A percentile compares a stretch with the other conserved stretches of the same genome.
Evolutionary conservation across 192 early-diverging fungal species (phyloP).

Genomic region (Chytriomyces sp.): DNA sequence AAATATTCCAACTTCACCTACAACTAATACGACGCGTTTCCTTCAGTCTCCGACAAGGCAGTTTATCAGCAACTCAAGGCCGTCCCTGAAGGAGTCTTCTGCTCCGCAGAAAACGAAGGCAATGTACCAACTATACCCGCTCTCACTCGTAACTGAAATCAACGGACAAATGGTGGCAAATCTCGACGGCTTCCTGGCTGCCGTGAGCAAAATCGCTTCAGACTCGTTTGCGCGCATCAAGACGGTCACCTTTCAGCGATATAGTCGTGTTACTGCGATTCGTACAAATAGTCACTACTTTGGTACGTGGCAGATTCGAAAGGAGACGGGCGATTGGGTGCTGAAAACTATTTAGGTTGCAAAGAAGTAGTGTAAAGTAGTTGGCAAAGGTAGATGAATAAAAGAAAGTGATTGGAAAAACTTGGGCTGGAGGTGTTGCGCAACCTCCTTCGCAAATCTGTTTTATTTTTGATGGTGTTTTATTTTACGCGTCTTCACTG

Average conservation of each 20-base stretch:
- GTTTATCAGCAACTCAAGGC: conserved; percentile 49
- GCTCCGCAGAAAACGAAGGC: conserved; percentile 49
- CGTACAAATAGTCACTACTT: conserved; percentile 52
- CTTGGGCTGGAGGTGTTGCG: no score
- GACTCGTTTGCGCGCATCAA: conserved; percentile 47
- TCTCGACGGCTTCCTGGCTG: conserved; percentile 36
- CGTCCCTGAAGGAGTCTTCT: conserved; percentile 52
- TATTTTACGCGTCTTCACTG: no score
- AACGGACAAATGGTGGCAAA: conserved; percentile 32
- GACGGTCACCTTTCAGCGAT: conserved; percentile 44
- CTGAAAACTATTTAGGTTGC: conserved; percentile 12
- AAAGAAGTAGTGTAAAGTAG: no score
- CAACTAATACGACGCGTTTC: no score
- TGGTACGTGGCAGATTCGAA: conserved; percentile 43
- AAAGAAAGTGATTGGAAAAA: no score
- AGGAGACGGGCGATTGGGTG: neutral
- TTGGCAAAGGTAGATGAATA: no score
- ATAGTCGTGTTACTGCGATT: conserved; percentile 44
- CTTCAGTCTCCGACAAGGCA: conserved; percentile 46
- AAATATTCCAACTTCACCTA: no score
- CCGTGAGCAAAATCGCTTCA: conserved; percentile 33
- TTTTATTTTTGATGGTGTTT: no score
- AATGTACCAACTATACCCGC: conserved; percentile 41
- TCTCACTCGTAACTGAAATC: conserved; percentile 45
- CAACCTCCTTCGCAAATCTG: no score